Conservation (phyloP, 2,329 filamentous ascomycete species). For the Orbilia ellipsospora region DNA sequence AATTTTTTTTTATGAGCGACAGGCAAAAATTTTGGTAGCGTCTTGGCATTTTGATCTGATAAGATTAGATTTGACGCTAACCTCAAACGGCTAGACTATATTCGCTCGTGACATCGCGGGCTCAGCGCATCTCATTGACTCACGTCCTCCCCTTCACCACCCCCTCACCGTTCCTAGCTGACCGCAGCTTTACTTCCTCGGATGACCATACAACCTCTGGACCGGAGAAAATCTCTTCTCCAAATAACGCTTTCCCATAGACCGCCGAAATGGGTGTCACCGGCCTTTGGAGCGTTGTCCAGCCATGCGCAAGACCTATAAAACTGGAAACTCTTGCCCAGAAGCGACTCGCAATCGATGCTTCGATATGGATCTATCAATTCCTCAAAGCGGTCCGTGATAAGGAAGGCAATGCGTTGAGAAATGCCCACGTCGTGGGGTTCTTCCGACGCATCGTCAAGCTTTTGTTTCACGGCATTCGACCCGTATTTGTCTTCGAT, state of each 20-base stretch:
- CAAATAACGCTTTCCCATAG: conserved; percentile 5
- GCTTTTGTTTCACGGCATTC: conserved; percentile 93
- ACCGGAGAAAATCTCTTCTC: conserved; percentile 36
- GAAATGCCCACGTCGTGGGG: conserved; percentile 94
- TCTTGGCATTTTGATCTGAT: conserved; percentile 43
- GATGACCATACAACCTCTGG: conserved; percentile 20
- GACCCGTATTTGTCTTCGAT: conserved; percentile 97
- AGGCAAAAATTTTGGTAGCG: conserved; percentile 13
- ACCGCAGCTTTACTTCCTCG: conserved; percentile 19
- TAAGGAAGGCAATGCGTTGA: conserved; percentile 95
- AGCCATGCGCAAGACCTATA: conserved; percentile 93
- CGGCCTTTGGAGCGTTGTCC: conserved; percentile 94
- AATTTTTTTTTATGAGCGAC: neutral
- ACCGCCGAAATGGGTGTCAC: conserved; percentile 84
- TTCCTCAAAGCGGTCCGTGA: conserved; percentile 98
- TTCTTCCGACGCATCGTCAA: conserved; percentile 99
- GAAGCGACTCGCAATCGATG: conserved; percentile 95
- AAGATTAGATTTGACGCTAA: conserved; percentile 38
- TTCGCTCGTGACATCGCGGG: conserved; percentile 49
- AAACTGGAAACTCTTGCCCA: conserved; percentile 96
- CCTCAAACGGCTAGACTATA: conserved; percentile 22
- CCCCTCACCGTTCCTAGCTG: conserved; percentile 13
- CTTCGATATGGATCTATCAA: conserved; percentile 99
- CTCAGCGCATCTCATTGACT: conserved; percentile 41
- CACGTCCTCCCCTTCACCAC: conserved; percentile 33